Conservation (phyloP, 495 filamentous ascomycete genomes). For the Cercophora sp. region DNA sequence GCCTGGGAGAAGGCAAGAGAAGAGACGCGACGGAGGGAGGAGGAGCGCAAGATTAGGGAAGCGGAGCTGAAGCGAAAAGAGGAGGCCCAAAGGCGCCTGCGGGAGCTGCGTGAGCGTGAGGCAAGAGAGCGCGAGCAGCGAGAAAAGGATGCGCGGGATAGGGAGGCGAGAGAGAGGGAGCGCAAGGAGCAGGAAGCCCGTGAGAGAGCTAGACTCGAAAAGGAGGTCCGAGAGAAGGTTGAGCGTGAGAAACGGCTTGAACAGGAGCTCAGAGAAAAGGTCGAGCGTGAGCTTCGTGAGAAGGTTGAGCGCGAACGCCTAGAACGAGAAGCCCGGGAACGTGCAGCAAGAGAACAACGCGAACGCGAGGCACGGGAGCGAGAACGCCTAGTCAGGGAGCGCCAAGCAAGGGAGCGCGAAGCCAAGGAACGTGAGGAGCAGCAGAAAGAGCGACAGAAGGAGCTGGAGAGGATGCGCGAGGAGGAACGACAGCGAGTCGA, state of each 20-base stretch:
- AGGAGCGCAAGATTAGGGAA: conserved; percentile 55
- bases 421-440: conserved; percentile 1
- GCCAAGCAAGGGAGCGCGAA: not conserved
- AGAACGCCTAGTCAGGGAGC: not conserved
- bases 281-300: conserved; percentile 23
- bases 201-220: conserved; percentile 45
- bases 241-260: too few relatives aligned
- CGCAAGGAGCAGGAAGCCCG: conserved; percentile 34
- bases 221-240: conserved; percentile 42
- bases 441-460: not conserved
- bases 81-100: conserved; percentile 46
- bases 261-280: conserved; percentile 31
- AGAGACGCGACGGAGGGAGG: conserved; percentile 59
- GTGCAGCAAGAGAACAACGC: conserved; percentile 27
- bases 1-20: conserved; percentile 70
- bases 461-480: not conserved
- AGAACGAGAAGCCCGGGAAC: conserved; percentile 28
- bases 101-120: conserved; percentile 57
- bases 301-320: conserved; percentile 31
- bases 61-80: conserved; percentile 47
- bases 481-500: conserved; percentile 7
- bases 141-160: conserved; percentile 48
- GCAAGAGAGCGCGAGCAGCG: conserved; percentile 51
- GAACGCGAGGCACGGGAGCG: conserved; percentile 9
- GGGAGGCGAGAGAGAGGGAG: conserved; percentile 33